A percentile compares a stretch with the other conserved stretches of the same genome.
phyloP scores from a whole-genome alignment of 495 filamentous ascomycete genomes.

The Penicillium angulare region DNA sequence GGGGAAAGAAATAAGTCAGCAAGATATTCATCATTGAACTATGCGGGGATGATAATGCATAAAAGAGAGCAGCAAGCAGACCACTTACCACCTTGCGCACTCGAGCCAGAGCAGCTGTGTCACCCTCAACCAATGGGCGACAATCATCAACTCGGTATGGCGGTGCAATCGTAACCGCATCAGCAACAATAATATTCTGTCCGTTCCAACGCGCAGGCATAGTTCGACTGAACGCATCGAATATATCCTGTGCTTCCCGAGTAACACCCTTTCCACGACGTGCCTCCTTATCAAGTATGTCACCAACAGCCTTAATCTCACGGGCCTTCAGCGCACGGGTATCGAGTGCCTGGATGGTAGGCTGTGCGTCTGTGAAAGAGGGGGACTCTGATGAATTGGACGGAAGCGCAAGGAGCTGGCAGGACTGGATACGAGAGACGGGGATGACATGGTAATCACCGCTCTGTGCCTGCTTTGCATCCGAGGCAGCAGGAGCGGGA shows the following conservation, averaged over 20 bases:
- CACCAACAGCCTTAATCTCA: conserved; percentile 52
- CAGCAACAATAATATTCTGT: conserved; percentile 60
- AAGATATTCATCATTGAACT: neutral
- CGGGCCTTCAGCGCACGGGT: conserved; percentile 51
- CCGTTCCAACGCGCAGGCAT: conserved; percentile 66
- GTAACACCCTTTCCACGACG: conserved; percentile 61
- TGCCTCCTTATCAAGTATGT: conserved; percentile 53
- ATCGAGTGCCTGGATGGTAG: conserved; percentile 47
- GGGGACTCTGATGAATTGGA: conserved; percentile 41
- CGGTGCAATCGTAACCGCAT: conserved; percentile 59
- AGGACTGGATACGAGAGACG: conserved; percentile 60
- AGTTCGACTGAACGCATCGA: conserved; percentile 61
- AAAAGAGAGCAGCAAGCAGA: neutral
- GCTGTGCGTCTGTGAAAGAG: conserved; percentile 42
- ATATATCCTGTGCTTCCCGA: conserved; percentile 67
- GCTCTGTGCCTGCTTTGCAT: conserved; percentile 40
- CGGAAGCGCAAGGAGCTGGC: conserved; percentile 60
- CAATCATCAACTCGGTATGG: conserved; percentile 64
- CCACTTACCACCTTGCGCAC: conserved; percentile 65
- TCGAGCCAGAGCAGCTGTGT: conserved; percentile 50
- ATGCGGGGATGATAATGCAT: neutral
- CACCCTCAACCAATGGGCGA: conserved; percentile 45
- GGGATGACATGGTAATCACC: conserved; percentile 65
- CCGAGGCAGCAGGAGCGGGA: conserved; percentile 28
- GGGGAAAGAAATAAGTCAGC: neutral